These are phyloP conservation scores for Ramalina intermedia DNA, from an alignment of 495 filamentous ascomycete genomes.

Conservation along the genomic window DNA sequence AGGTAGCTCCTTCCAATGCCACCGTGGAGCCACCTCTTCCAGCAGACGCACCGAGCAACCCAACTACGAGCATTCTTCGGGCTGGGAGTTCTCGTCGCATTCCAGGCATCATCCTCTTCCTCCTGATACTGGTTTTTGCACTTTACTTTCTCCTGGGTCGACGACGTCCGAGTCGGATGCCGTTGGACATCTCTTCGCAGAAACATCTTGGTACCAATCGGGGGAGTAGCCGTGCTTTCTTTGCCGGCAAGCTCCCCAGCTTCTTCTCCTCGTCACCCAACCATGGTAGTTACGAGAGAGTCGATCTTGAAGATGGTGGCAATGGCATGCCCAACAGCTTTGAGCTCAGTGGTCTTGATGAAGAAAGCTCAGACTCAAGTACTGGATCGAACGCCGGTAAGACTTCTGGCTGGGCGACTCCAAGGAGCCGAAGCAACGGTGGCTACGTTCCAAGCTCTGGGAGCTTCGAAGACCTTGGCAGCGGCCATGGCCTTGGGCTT, in stretches of 20 bases:
- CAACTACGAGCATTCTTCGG: constrained; percentile 59
- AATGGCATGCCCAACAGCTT: constrained; percentile 3
- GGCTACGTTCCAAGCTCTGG: not conserved
- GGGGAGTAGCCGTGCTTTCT: constrained; percentile 40
- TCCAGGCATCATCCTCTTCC: constrained; percentile 58
- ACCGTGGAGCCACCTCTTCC: constrained; percentile 7
- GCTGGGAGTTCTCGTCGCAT: constrained; percentile 47
- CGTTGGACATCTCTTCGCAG: constrained; percentile 33
- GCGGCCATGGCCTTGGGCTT: constrained; percentile 10
- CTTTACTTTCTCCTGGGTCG: constrained; percentile 55
- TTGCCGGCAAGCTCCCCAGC: constrained; percentile 21
- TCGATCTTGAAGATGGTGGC: constrained; percentile 9
- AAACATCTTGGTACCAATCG: constrained; percentile 38
- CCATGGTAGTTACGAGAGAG: constrained; percentile 9
- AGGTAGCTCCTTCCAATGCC: constrained; percentile 16
- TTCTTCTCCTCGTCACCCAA: constrained; percentile 20
- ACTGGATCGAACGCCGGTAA: constrained; percentile 36
- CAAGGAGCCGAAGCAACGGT: constrained; percentile 4
- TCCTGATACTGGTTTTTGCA: constrained; percentile 53
- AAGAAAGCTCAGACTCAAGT: constrained; percentile 33
- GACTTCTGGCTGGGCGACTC: constrained; percentile 49
- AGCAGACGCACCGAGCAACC: constrained; percentile 23
- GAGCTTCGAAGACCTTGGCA: constrained; percentile 26
- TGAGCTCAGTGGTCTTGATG: constrained; percentile 9
- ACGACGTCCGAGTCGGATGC: constrained; percentile 54